Evolutionary conservation across 192 early-diverging fungal species (phyloP), one percentile per base, ranked within the genome.

Genomic region (Backusella parvicylindrica): DNA sequence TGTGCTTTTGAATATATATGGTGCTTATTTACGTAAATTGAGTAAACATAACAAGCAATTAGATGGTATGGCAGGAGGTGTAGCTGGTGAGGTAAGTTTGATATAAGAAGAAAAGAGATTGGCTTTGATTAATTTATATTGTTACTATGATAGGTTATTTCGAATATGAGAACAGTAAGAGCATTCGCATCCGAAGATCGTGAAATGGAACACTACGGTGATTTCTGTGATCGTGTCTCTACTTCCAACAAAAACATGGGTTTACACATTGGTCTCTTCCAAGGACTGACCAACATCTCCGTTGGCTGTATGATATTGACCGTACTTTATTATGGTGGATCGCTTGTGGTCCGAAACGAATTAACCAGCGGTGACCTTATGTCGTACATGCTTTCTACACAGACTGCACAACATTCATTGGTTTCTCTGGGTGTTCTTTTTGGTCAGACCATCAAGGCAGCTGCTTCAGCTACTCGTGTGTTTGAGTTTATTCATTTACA

Each of bases 271-370:
- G 90, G 89, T 3, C 71, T 84, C 1, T 91, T 91, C 81, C 87
- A 87, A 73, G 90, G 81, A 7, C 68, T 92, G 56, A 90, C 89
- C 9, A 87, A 87, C 77, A 75, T 80, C 3, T 85, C 89, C 3
- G 83, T 89, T 21, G 88, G 91, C 9, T 77, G 76, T 32, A 87
- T 85, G 85, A 81, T 79, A 7, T 77, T 90, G 26, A 71, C 80
- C 2, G 88, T 90, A 8, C 82, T 92, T 33, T 87, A 90, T 69
- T 92, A 86, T 74, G 93, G 93, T 47, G 78, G 81, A 18, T 81
- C 72, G 2, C 60, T 90, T 23, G 80, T 94, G 2, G 68, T 79
- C 2, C 65, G 70, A 8, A 85, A 87, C 37, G 84, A 88, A 64
- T 83, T 92, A 80, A 68, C 77, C 2, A 77, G 87, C 6, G 91